Conservation (phyloP, 805 yeast species). For the Millerago galiae region DNA sequence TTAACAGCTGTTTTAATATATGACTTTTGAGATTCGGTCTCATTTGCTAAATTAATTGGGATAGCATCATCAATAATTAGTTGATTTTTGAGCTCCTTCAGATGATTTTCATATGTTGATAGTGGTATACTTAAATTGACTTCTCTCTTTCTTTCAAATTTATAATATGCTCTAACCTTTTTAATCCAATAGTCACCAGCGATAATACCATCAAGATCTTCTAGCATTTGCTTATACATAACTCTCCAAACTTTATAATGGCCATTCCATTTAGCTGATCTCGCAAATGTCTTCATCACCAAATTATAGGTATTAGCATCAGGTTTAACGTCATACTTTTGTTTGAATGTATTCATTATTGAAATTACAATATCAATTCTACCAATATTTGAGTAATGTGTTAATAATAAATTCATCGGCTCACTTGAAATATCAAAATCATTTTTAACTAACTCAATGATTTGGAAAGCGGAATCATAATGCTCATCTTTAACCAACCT, state of each 20-base stretch:
- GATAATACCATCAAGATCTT: constrained; percentile 11
- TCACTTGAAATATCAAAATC: constrained; percentile 11
- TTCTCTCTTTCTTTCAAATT: constrained; percentile 13
- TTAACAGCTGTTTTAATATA: constrained; percentile 5
- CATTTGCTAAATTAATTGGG: constrained; percentile 1
- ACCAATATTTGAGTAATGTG: constrained; percentile 26
- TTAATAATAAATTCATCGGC: constrained; percentile 27
- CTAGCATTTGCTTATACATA: constrained; percentile 20
- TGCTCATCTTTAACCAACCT: constrained; percentile 24
- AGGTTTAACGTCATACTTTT: constrained; percentile 24
- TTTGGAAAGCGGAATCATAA: constrained; percentile 25
- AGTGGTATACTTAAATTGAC: constrained; percentile 16
- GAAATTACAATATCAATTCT: constrained; percentile 30
- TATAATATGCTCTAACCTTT: constrained; percentile 17
- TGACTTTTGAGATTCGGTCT: background rate
- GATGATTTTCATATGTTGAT: constrained; percentile 10
- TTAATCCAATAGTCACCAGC: constrained; percentile 23
- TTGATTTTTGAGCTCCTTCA: constrained; percentile 1
- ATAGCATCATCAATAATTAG: constrained; percentile 5
- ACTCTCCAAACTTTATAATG: constrained; percentile 22
- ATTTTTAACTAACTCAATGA: constrained; percentile 11
- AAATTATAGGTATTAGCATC: constrained; percentile 27
- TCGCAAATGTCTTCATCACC: constrained; percentile 29
- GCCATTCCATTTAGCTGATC: constrained; percentile 25
- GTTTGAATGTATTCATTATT: constrained; percentile 26